Percentiles rank a stretch among this genome's conserved stretches.
These are phyloP conservation scores for Cladorrhinum sp. DNA, from an alignment of 2,329 filamentous ascomycete genomes.

Conservation along the genomic window DNA sequence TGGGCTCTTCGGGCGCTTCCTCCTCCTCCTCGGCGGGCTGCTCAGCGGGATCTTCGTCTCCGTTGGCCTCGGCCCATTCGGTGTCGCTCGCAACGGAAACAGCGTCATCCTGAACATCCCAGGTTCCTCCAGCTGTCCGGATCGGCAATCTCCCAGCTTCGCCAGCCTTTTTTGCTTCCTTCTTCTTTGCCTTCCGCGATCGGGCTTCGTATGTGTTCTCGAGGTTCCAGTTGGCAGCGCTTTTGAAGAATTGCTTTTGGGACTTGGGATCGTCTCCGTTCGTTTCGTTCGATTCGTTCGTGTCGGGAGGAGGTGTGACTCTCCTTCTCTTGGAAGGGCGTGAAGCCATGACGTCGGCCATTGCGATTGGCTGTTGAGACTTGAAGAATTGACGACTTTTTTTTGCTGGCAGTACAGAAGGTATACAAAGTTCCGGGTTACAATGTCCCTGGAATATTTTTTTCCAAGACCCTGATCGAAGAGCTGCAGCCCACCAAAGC, in stretches of 20 bases:
- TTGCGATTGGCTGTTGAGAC: constrained; percentile 12
- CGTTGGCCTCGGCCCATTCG: constrained; percentile 61
- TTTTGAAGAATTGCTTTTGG: constrained; percentile 67
- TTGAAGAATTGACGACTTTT: background rate
- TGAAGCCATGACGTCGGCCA: constrained; percentile 41
- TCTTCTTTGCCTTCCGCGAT: constrained; percentile 72
- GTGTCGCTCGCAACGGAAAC: constrained; percentile 57
- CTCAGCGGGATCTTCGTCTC: constrained; percentile 51
- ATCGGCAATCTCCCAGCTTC: constrained; percentile 64
- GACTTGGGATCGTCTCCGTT: constrained; percentile 36
- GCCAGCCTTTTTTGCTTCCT: constrained; percentile 51
- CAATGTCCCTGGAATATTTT: constrained; percentile 17
- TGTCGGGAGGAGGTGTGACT: constrained; percentile 51
- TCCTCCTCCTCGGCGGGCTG: constrained; percentile 40
- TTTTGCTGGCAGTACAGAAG: background rate
- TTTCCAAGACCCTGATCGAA: constrained; percentile 11
- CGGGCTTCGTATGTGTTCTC: constrained; percentile 87
- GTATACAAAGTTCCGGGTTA: background rate
- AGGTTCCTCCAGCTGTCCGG: constrained; percentile 74
- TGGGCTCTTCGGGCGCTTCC: constrained; percentile 52
- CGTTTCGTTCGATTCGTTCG: constrained; percentile 39
- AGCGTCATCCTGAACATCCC: constrained; percentile 55
- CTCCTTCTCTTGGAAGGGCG: constrained; percentile 56
- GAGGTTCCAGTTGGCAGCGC: constrained; percentile 80
- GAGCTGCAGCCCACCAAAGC: constrained; percentile 18